A percentile compares a stretch with the other conserved stretches of the same genome.
Evolutionary conservation across 495 filamentous ascomycete species (phyloP).

Genomic region (Aspergillus egyptiacus): DNA sequence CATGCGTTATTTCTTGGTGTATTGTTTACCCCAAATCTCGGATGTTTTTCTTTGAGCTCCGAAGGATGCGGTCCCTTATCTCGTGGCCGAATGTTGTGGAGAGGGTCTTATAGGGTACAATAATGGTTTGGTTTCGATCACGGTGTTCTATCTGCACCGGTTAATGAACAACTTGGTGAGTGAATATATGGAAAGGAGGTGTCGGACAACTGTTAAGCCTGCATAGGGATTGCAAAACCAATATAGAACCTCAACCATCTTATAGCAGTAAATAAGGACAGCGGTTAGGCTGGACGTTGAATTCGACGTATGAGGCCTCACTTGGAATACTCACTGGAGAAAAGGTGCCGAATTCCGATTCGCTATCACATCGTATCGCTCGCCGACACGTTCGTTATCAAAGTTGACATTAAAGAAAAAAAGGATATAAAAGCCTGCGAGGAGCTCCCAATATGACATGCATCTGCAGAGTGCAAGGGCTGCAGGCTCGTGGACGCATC

Average conservation of each 20-base stretch:
- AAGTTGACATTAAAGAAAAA: no score
- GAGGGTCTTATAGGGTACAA: not conserved
- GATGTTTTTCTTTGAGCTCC: not conserved
- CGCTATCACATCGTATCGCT: no score
- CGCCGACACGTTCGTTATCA: not conserved
- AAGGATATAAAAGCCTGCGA: constrained; percentile 1
- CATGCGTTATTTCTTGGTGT: not conserved
- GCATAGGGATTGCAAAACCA: no score
- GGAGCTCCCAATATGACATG: not conserved
- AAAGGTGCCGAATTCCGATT: no score
- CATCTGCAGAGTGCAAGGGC: not conserved
- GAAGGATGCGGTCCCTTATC: not conserved
- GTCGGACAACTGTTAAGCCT: no score
- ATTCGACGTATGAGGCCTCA: no score
- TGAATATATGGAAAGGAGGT: no score
- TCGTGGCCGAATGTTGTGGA: not conserved
- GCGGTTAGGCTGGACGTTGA: no score
- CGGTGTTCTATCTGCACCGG: not conserved
- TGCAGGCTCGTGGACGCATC: not conserved
- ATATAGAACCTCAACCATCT: no score
- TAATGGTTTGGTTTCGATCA: not conserved
- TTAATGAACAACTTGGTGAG: not conserved
- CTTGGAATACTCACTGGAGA: no score
- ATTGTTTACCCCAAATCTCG: not conserved
- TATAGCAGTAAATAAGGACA: no score